Base-by-base conservation (phyloP, 2,329 filamentous ascomycete species). In the Daldinia sp. region DNA sequence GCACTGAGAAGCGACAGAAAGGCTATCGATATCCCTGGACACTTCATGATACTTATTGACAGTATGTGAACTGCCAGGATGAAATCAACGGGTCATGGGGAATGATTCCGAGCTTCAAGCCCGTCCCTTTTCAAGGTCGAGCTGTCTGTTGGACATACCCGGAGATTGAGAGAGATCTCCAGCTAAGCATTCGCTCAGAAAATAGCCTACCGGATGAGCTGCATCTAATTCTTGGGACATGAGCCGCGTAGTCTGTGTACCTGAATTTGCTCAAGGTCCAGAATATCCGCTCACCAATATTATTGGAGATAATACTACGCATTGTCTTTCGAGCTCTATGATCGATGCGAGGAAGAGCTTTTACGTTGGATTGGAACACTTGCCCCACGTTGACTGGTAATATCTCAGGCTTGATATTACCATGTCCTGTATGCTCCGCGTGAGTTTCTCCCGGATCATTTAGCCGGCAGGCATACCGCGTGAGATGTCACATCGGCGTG, bases 161-260 rank as follows among this genome's bases (percentile, higher is more conserved):
- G 17, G 25, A 48, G 30, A 25, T 5, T 3, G 1, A 15, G 17
- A 23, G 25, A 27, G 15, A 49, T 37, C 17, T 34, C 3, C 25
- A 48, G 19, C 53, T 58, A 57, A 61, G 35, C 30, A 48, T 30
- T 10, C 13, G 21, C 43, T 52, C 11, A 29, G 39, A 7, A 45
- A 63, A 66, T 63, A 66, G 63, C 63, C 63, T 66, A 53, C 41
- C 49, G 63, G 57, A 29, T 61, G 57, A 56, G 64, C 35, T 51
- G n/a, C 23, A 25, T 32, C 9, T 10, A 39, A 43, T 25, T n/a
- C 39, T 51, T 49, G 30, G 56, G 19, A 57, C 25, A 39, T 39
- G 41, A 48, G 30, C 32, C 7, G 19, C n/a, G 17, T 30, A 54
- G 30, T 10, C 27, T 23, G 39, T 17, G 47, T 61, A 45, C 39